Conservation (phyloP, 768 basidiomycete species). For the Chalciporus piperatus region DNA sequence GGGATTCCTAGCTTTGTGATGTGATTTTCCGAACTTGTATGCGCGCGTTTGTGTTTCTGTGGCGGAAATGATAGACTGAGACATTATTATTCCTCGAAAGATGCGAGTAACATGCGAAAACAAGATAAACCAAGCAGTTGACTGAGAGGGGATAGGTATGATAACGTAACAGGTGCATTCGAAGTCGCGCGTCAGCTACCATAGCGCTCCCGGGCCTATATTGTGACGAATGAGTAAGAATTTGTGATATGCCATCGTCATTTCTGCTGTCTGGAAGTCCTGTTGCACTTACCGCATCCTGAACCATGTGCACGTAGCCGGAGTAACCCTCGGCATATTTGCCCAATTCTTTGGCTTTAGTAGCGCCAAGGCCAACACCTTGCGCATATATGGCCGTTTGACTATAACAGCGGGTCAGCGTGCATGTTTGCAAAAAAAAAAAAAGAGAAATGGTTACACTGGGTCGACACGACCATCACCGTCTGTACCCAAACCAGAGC, state of each 20-base stretch:
- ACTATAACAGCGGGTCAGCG: slow-evolving; percentile 36
- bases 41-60: slow-evolving; percentile 2
- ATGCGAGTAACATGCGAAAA: slow-evolving; percentile 10
- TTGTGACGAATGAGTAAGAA: slow-evolving; percentile 27
- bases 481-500: slow-evolving; percentile 77
- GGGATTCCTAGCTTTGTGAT: slow-evolving; percentile 26
- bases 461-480: slow-evolving; percentile 89
- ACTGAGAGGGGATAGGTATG: slow-evolving; percentile 8
- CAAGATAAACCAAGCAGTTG: slow-evolving; percentile 16
- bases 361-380: slow-evolving; percentile 89
- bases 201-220: slow-evolving; percentile 37
- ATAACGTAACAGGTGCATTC: background rate
- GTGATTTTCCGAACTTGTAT: background rate
- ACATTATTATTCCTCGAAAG: slow-evolving; percentile 23
- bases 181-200: slow-evolving; percentile 24
- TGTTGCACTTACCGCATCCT: slow-evolving; percentile 56
- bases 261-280: slow-evolving; percentile 21
- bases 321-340: slow-evolving; percentile 67
- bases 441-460: slow-evolving; percentile 45
- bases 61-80: background rate
- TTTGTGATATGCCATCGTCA: slow-evolving; percentile 13
- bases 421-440: background rate
- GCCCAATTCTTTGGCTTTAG: slow-evolving; percentile 81
- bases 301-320: slow-evolving; percentile 70
- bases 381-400: slow-evolving; percentile 83